Conservation (phyloP, 768 basidiomycete species). For the Erythrobasidium yunnanense region DNA sequence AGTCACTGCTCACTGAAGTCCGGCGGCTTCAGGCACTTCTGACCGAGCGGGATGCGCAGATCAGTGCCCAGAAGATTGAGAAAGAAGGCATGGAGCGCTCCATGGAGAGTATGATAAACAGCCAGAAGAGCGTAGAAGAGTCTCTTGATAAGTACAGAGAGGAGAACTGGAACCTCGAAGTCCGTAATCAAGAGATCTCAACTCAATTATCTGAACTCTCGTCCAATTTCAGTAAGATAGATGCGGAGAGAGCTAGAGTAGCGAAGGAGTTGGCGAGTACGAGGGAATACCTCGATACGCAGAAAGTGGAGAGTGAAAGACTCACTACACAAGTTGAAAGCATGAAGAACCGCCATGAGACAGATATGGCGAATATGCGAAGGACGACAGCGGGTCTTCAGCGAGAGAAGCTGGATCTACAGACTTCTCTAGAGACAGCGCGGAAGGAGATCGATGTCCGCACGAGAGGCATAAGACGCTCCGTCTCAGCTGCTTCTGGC, state of each 20-base stretch:
- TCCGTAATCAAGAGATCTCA: conserved; percentile 74
- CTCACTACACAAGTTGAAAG: conserved; percentile 56
- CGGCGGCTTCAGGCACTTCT: conserved; percentile 79
- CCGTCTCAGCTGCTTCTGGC: conserved; percentile 18
- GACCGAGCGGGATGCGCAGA: conserved; percentile 80
- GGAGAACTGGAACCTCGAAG: conserved; percentile 98
- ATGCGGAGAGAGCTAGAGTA: conserved; percentile 71
- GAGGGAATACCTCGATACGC: conserved; percentile 65
- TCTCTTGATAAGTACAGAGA: conserved; percentile 88
- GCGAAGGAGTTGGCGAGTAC: conserved; percentile 60
- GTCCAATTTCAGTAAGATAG: conserved; percentile 56
- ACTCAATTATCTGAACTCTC: conserved; percentile 58
- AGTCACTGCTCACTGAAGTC: conserved; percentile 79
- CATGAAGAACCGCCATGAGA: conserved; percentile 81
- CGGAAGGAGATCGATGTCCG: conserved; percentile 59
- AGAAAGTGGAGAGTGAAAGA: conserved; percentile 76
- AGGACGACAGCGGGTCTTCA: conserved; percentile 75
- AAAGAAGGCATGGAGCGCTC: conserved; percentile 75
- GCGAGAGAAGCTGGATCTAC: conserved; percentile 85
- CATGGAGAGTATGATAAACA: conserved; percentile 60
- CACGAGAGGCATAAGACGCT: conserved; percentile 48
- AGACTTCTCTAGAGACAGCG: conserved; percentile 63
- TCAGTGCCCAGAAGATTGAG: conserved; percentile 83
- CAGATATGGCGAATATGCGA: conserved; percentile 80
- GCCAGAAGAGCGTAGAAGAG: conserved; percentile 69